phyloP scores from a whole-genome alignment of 352 stramenopile species.

The Aphanomyces stellatus region DNA sequence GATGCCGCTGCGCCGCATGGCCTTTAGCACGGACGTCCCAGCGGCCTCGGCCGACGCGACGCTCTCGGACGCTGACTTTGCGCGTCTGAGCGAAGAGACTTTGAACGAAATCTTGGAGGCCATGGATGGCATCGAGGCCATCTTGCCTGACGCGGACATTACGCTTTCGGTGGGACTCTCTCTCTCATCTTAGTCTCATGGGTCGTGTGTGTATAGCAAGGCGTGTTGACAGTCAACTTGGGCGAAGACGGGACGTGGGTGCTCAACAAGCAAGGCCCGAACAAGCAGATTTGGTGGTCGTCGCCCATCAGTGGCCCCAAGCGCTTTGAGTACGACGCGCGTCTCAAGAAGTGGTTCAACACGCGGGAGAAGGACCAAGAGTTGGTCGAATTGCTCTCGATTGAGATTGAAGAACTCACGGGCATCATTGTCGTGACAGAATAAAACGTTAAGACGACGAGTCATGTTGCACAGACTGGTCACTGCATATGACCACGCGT shows the following conservation, averaged over 20 bases:
- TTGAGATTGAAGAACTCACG: constrained; percentile 68
- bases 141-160: constrained; percentile 77
- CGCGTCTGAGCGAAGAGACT: constrained; percentile 64
- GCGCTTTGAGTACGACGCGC: constrained; percentile 80
- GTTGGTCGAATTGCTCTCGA: constrained; percentile 55
- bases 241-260: constrained; percentile 93
- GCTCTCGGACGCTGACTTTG: constrained; percentile 71
- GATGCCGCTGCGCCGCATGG: not conserved
- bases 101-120: constrained; percentile 67
- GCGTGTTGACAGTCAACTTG: constrained; percentile 92
- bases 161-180: constrained; percentile 48
- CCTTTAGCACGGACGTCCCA: not conserved
- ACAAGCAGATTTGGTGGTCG: constrained; percentile 96
- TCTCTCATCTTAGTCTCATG: not conserved
- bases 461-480: no score
- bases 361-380: constrained; percentile 63
- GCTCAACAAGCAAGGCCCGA: constrained; percentile 97
- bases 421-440: constrained; percentile 74
- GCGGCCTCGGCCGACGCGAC: no score
- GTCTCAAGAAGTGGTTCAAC: constrained; percentile 68
- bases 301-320: constrained; percentile 91
- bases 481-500: no score
- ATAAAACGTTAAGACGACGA: no score
- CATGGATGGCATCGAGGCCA: constrained; percentile 78
- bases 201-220: constrained; percentile 64